These are phyloP conservation scores for Epichloe scottii DNA, from an alignment of 2,329 filamentous ascomycete genomes.

Conservation along the genomic window DNA sequence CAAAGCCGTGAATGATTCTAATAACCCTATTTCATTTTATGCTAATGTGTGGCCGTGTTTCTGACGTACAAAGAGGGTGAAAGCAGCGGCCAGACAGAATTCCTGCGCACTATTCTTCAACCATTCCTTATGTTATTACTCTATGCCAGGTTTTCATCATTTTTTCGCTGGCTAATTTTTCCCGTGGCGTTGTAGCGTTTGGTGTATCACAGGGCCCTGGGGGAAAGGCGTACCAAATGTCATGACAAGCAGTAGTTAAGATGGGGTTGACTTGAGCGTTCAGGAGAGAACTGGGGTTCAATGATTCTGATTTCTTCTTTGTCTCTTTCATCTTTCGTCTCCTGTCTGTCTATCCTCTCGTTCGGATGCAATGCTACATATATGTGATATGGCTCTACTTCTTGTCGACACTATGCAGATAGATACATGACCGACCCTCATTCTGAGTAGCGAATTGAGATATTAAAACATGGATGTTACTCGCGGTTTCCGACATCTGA, in stretches of 20 bases:
- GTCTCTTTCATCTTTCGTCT: not conserved
- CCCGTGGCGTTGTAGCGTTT: not conserved
- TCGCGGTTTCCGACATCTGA: not conserved
- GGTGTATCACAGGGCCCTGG: not conserved
- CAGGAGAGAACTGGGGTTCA: too few relatives aligned
- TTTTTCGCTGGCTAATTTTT: too few relatives aligned
- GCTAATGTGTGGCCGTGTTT: not conserved
- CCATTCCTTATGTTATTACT: not conserved
- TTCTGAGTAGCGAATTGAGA: not conserved
- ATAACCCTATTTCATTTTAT: not conserved
- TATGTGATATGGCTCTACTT: not conserved
- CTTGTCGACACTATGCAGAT: not conserved
- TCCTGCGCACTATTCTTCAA: not conserved
- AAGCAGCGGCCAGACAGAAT: not conserved
- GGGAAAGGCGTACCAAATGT: not conserved
- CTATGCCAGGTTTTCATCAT: too few relatives aligned
- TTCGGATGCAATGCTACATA: not conserved
- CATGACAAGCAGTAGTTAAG: not conserved
- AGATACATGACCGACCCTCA: too few relatives aligned
- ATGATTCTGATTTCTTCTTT: too few relatives aligned
- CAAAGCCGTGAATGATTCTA: not conserved
- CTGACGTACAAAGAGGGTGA: not conserved
- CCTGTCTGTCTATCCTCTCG: not conserved
- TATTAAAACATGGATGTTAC: not conserved
- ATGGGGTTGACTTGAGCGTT: not conserved